Conservation (phyloP, 768 basidiomycete species). For the Rhodosporidiobolus sp. region DNA sequence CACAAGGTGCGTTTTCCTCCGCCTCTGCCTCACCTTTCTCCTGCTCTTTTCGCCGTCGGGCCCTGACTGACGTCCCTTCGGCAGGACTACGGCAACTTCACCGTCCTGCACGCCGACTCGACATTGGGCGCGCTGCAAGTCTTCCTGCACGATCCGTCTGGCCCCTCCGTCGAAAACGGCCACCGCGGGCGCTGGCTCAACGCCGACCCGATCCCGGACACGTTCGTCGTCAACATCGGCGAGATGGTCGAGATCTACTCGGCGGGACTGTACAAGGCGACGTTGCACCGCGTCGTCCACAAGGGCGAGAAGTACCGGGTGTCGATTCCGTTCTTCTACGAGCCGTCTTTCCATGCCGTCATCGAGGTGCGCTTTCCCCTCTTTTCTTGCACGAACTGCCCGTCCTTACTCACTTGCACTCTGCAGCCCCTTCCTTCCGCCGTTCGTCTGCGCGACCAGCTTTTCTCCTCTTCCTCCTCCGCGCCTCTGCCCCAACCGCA, state of each 20-base stretch:
- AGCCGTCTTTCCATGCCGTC: conserved; percentile 75
- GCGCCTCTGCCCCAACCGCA: conserved; percentile 53
- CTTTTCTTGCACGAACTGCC: neutral
- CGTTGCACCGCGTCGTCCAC: conserved; percentile 86
- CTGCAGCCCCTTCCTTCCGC: conserved; percentile 61
- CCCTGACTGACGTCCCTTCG: neutral
- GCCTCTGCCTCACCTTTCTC: neutral
- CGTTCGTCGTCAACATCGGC: conserved; percentile 86
- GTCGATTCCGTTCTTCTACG: conserved; percentile 92
- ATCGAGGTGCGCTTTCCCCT: conserved; percentile 49
- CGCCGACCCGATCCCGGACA: conserved; percentile 76
- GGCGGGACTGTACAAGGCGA: conserved; percentile 78
- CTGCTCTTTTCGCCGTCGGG: neutral
- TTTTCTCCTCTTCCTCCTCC: too few species aligned
- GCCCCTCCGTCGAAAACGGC: neutral
- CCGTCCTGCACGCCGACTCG: conserved; percentile 76
- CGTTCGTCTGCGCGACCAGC: conserved; percentile 49
- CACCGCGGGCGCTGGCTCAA: conserved; percentile 62
- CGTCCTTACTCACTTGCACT: neutral
- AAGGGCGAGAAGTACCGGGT: conserved; percentile 68
- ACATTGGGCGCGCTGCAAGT: conserved; percentile 80
- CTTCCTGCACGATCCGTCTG: conserved; percentile 49
- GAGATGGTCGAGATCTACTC: conserved; percentile 88
- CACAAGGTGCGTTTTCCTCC: conserved; percentile 64
- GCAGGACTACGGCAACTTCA: conserved; percentile 87